Percentiles rank a stretch among this genome's conserved stretches.
These are phyloP conservation scores for Galerina marginata DNA, from an alignment of 768 basidiomycete species.

Conservation along the genomic window DNA sequence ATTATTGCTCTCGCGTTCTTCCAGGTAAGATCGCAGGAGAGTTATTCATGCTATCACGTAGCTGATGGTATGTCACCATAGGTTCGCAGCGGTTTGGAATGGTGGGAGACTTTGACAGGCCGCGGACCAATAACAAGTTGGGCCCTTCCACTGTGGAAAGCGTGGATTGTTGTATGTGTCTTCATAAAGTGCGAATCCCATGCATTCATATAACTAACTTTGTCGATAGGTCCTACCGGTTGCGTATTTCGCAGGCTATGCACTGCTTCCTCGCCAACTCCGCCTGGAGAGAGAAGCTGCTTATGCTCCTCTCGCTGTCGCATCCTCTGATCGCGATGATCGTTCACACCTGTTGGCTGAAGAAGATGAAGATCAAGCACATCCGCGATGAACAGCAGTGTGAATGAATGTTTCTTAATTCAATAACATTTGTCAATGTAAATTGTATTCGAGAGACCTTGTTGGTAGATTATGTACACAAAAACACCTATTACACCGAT, in stretches of 20 bases:
- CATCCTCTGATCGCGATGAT: constrained; percentile 9
- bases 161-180: constrained; percentile 50
- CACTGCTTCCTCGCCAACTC: constrained; percentile 47
- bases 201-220: neutral
- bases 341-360: constrained; percentile 23
- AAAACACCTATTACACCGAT: neutral
- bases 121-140: constrained; percentile 40
- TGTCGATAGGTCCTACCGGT: constrained; percentile 45
- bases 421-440: neutral
- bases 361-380: constrained; percentile 13
- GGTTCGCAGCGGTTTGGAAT: constrained; percentile 50
- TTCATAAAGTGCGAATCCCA: neutral
- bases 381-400: neutral
- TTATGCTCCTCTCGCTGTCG: constrained; percentile 22
- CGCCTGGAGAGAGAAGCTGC: constrained; percentile 38
- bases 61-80: constrained; percentile 18
- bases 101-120: constrained; percentile 46
- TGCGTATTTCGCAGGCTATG: constrained; percentile 51
- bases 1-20: constrained; percentile 56
- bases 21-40: constrained; percentile 41
- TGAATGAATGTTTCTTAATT: neutral
- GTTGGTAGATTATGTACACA: neutral
- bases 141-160: constrained; percentile 48
- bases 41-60: neutral
- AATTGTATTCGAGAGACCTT: neutral